Evolutionary conservation across 768 basidiomycete genomes (phyloP).

Genomic region (Russula lepida): DNA sequence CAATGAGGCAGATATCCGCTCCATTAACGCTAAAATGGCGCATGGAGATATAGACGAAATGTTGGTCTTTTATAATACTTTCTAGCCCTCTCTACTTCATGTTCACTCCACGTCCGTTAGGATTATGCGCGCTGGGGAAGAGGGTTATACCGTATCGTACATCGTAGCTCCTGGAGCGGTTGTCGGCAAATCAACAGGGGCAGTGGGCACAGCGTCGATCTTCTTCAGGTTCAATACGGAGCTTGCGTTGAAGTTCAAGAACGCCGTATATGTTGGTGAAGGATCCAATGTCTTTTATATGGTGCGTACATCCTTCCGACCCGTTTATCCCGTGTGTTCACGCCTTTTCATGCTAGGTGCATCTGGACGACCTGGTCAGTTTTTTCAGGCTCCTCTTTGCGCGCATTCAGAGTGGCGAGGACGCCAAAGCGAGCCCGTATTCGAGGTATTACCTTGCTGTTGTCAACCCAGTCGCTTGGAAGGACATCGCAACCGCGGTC

Average conservation of each 20-base stretch:
- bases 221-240: conserved; percentile 6
- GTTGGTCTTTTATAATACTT: background rate
- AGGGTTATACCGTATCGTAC: conserved; percentile 5
- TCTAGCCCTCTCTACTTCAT: background rate
- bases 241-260: background rate
- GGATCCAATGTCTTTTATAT: conserved; percentile 9
- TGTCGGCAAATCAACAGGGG: conserved; percentile 3
- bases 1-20: conserved; percentile 10
- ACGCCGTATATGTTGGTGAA: conserved; percentile 3
- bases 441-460: conserved; percentile 11
- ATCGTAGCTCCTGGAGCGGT: conserved; percentile 10
- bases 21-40: conserved; percentile 7
- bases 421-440: conserved; percentile 11
- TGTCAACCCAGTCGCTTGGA: conserved; percentile 1
- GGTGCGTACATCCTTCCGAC: background rate
- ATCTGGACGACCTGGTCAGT: conserved; percentile 6
- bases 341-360: background rate
- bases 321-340: too few relatives aligned
- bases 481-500: background rate
- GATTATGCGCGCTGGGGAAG: conserved; percentile 1
- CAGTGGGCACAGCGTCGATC: background rate
- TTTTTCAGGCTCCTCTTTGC: conserved; percentile 9
- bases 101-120: background rate
- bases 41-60: conserved; percentile 4
- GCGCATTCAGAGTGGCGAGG: background rate